Base-by-base conservation (phyloP, 2,329 filamentous ascomycete species). In the Ophiostoma quercus region DNA sequence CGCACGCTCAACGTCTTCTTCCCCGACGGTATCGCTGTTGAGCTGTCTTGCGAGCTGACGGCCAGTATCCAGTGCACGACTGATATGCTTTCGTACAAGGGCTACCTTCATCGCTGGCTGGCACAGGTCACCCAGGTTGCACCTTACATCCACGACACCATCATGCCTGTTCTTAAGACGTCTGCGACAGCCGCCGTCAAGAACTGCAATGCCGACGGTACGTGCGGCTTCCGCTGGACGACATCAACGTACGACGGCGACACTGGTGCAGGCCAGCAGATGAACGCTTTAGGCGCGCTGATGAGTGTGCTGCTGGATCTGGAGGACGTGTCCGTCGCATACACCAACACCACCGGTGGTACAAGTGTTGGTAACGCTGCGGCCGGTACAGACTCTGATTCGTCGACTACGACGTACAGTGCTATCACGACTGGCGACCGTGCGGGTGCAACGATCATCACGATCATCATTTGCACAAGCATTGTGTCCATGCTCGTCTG, bases 1-100 rank as follows among this genome's bases (percentile, higher is more conserved):
- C 81, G 80, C 1, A 79, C 82, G 0, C 72, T 84, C n/a, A 75
- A 79, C 16, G 79, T 81, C 71, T 87, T 87, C 79, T 87, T 87
- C 79, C 81, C 81, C 60, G 78, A 85, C 16, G 83, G 83, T 60
- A 82, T 90, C 73, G 87, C 90, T 74, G 87, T 81, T 70, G 91
- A 94, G 77, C 79, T 86, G 2, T 82, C 87, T 14, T 94, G 91
- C 79, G 90, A 92, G 74, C 73, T 74, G n/a, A 12, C 62, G 9
- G 74, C 77, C 29, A 71, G 71, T 70, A 69, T 74, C 29, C 79
- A 82, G 2, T 94, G 92, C 81, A 88, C 88, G 71, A 82, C 85
- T 66, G 92, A 94, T 75, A 90, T 92, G 82, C 79, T 86, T 71
- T 86, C 87, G 1, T 93, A 90, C 84, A 92, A 92, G 78, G 89